Evolutionary conservation across 163 green algal species (phyloP).

Genomic region (Trebouxiophyceae sp.): DNA sequence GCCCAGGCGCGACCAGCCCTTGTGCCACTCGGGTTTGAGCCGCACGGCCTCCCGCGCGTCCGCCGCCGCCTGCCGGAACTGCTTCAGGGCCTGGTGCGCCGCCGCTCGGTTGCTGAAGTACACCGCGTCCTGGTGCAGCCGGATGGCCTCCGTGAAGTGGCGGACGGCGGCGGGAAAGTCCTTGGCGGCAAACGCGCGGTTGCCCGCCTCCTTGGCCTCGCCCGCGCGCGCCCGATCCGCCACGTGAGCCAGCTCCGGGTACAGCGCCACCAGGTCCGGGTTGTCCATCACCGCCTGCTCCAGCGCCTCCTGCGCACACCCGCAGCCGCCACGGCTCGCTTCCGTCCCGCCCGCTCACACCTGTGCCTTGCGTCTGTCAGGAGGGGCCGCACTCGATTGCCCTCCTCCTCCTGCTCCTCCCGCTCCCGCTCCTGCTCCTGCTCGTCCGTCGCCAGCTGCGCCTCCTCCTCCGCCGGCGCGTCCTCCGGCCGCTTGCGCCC

Average conservation of each 20-base stretch:
- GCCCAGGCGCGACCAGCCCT: slow-evolving; percentile 42
- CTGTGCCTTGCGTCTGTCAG: too few relatives aligned
- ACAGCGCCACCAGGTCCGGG: slow-evolving; percentile 42
- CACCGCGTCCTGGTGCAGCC: slow-evolving; percentile 43
- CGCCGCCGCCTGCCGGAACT: slow-evolving; percentile 35
- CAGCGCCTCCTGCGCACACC: slow-evolving; percentile 34
- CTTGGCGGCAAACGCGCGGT: slow-evolving; percentile 52
- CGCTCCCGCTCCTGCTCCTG: slow-evolving; percentile 14
- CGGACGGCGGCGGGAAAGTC: slow-evolving; percentile 50
- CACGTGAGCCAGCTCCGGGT: slow-evolving; percentile 47
- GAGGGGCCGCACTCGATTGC: too few relatives aligned
- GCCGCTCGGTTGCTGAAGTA: slow-evolving; percentile 69
- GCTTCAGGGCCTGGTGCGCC: slow-evolving; percentile 23
- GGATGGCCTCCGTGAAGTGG: slow-evolving; percentile 63
- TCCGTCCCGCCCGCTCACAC: too few relatives aligned
- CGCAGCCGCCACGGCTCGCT: too few relatives aligned
- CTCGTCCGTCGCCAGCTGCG: slow-evolving; percentile 3
- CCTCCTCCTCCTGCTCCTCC: slow-evolving; percentile 16
- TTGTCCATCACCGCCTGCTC: slow-evolving; percentile 62
- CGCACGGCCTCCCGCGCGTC: slow-evolving; percentile 42
- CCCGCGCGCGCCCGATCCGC: slow-evolving; percentile 12
- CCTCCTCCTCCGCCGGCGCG: slow-evolving; percentile 5
- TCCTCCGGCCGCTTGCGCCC: slow-evolving; percentile 12
- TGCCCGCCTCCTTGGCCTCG: slow-evolving; percentile 64
- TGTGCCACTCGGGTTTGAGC: slow-evolving; percentile 52